Evolutionary conservation across 2,329 filamentous ascomycete genomes (phyloP).

Genomic region (Hirsutella rhossiliensis): DNA sequence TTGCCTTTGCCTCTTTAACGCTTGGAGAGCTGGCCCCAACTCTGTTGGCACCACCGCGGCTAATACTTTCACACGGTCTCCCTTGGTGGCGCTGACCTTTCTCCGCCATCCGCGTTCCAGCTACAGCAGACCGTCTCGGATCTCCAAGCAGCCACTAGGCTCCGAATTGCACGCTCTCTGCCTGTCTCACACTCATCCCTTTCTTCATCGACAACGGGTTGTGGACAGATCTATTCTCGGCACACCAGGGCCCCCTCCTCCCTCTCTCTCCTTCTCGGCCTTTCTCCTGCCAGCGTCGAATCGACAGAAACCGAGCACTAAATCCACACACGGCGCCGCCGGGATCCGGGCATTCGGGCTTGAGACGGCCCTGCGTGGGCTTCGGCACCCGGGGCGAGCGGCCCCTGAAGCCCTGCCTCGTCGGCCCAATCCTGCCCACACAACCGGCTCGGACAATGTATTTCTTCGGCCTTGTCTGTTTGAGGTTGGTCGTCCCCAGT

Average conservation of each 20-base stretch:
- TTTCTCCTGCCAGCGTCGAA: no score
- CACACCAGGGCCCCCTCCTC: not conserved
- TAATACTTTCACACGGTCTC: not conserved
- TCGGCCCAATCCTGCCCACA: no score
- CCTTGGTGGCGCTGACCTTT: not conserved
- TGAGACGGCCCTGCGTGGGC: no score
- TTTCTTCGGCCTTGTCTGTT: no score
- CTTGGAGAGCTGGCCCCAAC: not conserved
- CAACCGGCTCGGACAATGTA: no score
- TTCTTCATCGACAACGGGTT: not conserved
- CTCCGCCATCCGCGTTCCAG: slow-evolving; percentile 1
- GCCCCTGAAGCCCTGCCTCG: no score
- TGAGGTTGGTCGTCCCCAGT: no score
- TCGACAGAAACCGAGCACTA: no score
- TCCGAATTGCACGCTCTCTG: not conserved
- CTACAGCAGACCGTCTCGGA: not conserved
- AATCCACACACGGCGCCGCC: no score
- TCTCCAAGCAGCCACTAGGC: not conserved
- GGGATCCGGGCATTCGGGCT: no score
- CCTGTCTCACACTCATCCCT: not conserved
- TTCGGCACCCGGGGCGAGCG: no score
- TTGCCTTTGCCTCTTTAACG: not conserved
- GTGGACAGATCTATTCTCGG: not conserved
- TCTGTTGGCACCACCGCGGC: not conserved
- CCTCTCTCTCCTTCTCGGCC: no score